phyloP scores from a whole-genome alignment of 202 grass and related monocot species.

The Hordeum pubiflorum region DNA sequence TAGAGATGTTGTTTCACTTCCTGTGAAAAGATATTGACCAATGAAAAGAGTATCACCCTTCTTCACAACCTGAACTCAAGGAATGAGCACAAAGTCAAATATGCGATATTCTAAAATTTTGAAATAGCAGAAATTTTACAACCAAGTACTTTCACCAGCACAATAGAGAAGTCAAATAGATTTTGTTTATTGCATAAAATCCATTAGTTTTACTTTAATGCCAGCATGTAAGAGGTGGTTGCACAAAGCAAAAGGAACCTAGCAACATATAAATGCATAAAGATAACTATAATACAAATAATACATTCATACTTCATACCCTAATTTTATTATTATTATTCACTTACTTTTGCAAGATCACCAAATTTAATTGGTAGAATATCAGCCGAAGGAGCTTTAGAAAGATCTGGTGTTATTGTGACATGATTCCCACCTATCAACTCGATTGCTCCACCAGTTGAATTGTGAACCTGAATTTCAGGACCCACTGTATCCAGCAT shows the following conservation, averaged over 20 bases:
- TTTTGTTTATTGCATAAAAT: background rate
- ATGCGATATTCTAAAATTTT: background rate
- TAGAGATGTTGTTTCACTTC: conserved; percentile 91
- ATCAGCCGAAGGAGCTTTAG: conserved; percentile 58
- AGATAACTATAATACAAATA: background rate
- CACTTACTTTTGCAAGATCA: conserved; percentile 79
- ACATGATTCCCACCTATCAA: conserved; percentile 73
- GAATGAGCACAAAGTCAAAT: background rate
- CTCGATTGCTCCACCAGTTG: conserved; percentile 56
- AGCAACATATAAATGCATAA: background rate
- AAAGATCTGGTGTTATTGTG: conserved; percentile 70
- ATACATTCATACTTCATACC: background rate
- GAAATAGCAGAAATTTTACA: background rate
- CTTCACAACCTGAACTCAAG: conserved; percentile 68
- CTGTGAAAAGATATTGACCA: conserved; percentile 98
- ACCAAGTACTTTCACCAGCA: background rate
- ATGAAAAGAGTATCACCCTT: conserved; percentile 93
- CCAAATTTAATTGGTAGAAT: conserved; percentile 75
- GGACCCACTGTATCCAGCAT: conserved; percentile 97
- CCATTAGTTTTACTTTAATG: background rate
- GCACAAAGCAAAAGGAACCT: background rate
- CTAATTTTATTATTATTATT: background rate
- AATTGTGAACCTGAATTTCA: conserved; percentile 90
- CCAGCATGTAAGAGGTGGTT: background rate
- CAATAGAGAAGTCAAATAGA: background rate